Evolutionary conservation across 371 early-diverging fungal species (phyloP), one percentile per base, ranked within the genome.

Genomic region (Saksenaea oblongispora): DNA sequence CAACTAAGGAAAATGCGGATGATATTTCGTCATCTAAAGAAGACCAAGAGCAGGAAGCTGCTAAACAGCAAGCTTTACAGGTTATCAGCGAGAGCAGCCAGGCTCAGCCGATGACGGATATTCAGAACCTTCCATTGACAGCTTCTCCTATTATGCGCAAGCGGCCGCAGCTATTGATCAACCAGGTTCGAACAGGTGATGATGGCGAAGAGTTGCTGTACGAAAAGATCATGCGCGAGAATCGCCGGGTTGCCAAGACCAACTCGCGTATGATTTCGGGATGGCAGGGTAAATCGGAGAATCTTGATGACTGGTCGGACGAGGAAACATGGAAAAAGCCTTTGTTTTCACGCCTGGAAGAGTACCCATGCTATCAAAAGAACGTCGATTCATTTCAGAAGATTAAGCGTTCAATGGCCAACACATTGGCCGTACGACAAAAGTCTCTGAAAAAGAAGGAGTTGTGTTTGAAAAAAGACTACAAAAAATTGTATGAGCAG

Each of bases 351-450:
- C 61, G 62, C 0, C 63, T 86, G 15, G 76, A 84, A 15, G 89
- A 90, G 24, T 90, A 86, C 69, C 86, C 88, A 27, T 89, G 87
- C 55, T 88, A 87, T 69, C 68, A 84, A 35, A 78, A 79, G 13
- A 84, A 82, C 61, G 58, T 77, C 5, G 65, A 63, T 1, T 47
- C 58, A 0, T 76, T 79, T 47, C 54, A 44, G 10, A 72, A 70
- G 41, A 35, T 78, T 24, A 72, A 71, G 28, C 59, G 62, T 11
- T 17, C 58, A 15, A 61, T 80, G 0, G 69, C 78, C 8, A 59
- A 61, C 15, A 34, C 64, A 15, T 39, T 83, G 1, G 59, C 64
- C 7, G 34, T 58, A 0, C 67, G 71, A 13, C 59, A 74, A 27
- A 54, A 53, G 14, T 55, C 62, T 0, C 44, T 76, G 13, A 66